These are phyloP conservation scores for Middelhovenomyces tepae DNA, from an alignment of 805 yeast genomes.

Conservation along the genomic window DNA sequence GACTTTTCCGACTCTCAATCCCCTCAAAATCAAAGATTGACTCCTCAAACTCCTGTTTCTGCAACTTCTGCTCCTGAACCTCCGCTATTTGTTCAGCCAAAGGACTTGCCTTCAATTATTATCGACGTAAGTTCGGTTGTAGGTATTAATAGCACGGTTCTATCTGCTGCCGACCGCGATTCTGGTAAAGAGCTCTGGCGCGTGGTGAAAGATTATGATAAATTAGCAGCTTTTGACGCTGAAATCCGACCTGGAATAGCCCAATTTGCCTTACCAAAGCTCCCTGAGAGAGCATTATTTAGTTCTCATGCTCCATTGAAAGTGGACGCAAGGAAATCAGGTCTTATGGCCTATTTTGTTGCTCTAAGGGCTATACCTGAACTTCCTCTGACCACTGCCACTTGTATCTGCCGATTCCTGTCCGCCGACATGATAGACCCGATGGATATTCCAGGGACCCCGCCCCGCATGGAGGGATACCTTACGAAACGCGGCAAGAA, in stretches of 20 bases:
- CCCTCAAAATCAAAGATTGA: too few relatives aligned
- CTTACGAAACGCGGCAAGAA: conserved; percentile 58
- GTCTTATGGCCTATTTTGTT: conserved; percentile 50
- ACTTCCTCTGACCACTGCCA: conserved; percentile 44
- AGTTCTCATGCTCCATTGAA: conserved; percentile 50
- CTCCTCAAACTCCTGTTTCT: too few relatives aligned
- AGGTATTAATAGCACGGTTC: conserved; percentile 39
- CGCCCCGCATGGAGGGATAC: conserved; percentile 54
- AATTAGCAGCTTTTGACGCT: conserved; percentile 52
- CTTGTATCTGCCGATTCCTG: conserved; percentile 52
- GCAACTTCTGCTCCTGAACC: too few relatives aligned
- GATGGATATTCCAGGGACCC: conserved; percentile 35
- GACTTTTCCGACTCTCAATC: too few relatives aligned
- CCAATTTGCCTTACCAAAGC: conserved; percentile 37
- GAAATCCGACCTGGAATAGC: conserved; percentile 43
- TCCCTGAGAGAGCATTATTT: conserved; percentile 60
- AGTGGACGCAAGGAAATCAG: conserved; percentile 51
- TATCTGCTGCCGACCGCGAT: conserved; percentile 56
- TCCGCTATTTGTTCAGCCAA: conserved; percentile 19
- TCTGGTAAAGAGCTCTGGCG: conserved; percentile 65
- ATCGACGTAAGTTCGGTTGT: conserved; percentile 21
- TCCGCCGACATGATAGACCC: conserved; percentile 60
- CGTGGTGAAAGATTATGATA: conserved; percentile 53
- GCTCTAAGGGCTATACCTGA: conserved; percentile 49
- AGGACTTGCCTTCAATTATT: conserved; percentile 18